Percentiles rank a stretch among this genome's conserved stretches.
These are phyloP conservation scores for Dimocarpus longan DNA, from an alignment of 345 rosid genomes.

Conservation along the genomic window DNA sequence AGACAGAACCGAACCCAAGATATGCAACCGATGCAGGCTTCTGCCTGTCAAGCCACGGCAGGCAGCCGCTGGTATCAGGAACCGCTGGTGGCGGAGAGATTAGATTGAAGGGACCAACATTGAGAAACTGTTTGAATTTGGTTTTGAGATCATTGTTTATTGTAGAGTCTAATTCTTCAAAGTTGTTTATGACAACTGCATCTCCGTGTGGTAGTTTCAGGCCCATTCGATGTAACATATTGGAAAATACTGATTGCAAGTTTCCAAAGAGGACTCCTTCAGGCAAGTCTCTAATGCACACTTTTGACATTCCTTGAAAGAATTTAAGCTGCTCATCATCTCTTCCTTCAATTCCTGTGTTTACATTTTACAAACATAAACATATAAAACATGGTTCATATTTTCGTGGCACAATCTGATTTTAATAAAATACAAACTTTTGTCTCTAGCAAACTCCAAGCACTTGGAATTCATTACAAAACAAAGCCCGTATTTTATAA, in stretches of 20 bases:
- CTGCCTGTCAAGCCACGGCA: slow-evolving; percentile 42
- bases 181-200: slow-evolving; percentile 45
- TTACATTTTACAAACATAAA: neutral
- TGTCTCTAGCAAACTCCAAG: too few species aligned
- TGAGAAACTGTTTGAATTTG: slow-evolving; percentile 32
- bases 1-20: slow-evolving; percentile 43
- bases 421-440: too few species aligned
- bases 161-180: slow-evolving; percentile 42
- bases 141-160: slow-evolving; percentile 36
- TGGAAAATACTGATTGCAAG: slow-evolving; percentile 14
- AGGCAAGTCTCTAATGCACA: slow-evolving; percentile 10
- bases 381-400: neutral
- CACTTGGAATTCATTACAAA: neutral
- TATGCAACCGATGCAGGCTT: slow-evolving; percentile 40
- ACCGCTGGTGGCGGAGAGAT: neutral
- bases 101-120: slow-evolving; percentile 42
- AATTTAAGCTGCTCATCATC: neutral
- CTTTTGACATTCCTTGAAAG: slow-evolving; percentile 14
- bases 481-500: neutral
- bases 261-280: slow-evolving; percentile 32
- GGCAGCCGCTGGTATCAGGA: slow-evolving; percentile 25
- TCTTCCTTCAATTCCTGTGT: slow-evolving; percentile 18
- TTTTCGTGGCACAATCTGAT: too few species aligned
- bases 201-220: slow-evolving; percentile 31
- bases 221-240: slow-evolving; percentile 33